Base-by-base conservation (phyloP, 768 basidiomycete species). In the Calocera cornea region DNA sequence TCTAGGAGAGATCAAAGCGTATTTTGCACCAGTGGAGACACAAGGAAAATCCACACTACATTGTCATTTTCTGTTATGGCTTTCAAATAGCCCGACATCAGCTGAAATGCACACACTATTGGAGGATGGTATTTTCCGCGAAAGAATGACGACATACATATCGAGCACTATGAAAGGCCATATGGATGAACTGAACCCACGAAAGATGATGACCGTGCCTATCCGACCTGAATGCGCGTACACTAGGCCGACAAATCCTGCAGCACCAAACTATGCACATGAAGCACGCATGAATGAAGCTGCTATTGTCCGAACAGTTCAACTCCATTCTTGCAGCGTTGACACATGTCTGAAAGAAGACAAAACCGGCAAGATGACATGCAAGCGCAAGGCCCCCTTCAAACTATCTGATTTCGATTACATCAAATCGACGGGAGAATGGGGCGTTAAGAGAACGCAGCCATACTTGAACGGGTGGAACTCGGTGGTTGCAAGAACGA, bases 221-320 rank as follows among this genome's bases (percentile, higher is more conserved):
- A 10, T 16, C n/a, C n/a, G n/a, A 60, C 65, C 65, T 10, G 74
- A 74, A 0, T 38, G 78, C 0, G 73, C 77, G 0, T 82, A 73
- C 66, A 71, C 73, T 0, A 72, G 79, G 0, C 80, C 80, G 0
- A 66, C 72, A 0, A 69, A 80, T 68, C 82, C 79, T 16, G 22
- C 1, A 16, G 31, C 0, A 27, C 31, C 19, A 65, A 72, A 40
- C n/a, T 80, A 76, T 64, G 66, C 71, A 0, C 34, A 41, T 0
- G 22, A 69, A 1, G 24, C 31, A 0, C n/a, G 2, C 0, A 54
- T 68, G 0, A 50, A 70, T n/a, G 77, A 79, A 65, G 12, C 17
- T 11, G 47, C 41, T 0, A 41, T 78, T 0, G 79, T 67, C 0
- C 69, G 75, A 0, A 67, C 75, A 1, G 16, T 72, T 0, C 80